A percentile compares a stretch with the other conserved stretches of the same genome.
phyloP scores from a whole-genome alignment of 805 yeast species.

The Candida rishiriensis region DNA sequence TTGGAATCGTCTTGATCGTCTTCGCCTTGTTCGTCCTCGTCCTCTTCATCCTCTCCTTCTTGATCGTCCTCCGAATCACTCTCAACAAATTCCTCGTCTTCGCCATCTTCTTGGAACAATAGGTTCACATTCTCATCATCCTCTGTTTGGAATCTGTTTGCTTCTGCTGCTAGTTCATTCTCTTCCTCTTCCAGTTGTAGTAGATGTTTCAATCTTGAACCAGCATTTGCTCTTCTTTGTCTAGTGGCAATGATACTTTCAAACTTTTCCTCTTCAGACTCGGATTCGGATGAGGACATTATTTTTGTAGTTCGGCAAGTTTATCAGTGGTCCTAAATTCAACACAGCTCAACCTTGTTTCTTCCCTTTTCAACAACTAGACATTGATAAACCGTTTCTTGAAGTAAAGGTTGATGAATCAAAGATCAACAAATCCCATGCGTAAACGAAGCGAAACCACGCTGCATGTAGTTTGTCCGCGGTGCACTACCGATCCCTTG shows the following conservation, averaged over 20 bases:
- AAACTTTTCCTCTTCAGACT: constrained; percentile 30
- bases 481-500: no score
- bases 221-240: constrained; percentile 81
- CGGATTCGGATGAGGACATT: constrained; percentile 10
- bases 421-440: no score
- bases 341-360: no score
- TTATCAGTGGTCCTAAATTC: no score
- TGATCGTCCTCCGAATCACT: constrained; percentile 26
- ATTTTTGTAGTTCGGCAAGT: no score
- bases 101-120: constrained; percentile 60
- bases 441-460: no score
- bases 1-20: constrained; percentile 17
- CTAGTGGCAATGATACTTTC: constrained; percentile 72
- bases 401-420: no score
- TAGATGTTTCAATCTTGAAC: constrained; percentile 70
- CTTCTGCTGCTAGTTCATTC: constrained; percentile 6
- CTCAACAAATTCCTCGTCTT: constrained; percentile 44
- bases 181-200: constrained; percentile 57
- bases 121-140: constrained; percentile 76
- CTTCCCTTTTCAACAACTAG: no score
- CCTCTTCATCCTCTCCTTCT: constrained; percentile 29
- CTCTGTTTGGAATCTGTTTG: constrained; percentile 33
- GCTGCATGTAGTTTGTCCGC: no score
- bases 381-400: no score
- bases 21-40: constrained; percentile 27